Evolutionary conservation across 352 stramenopile genomes (phyloP).

Genomic region (Phytophthora quininea): DNA sequence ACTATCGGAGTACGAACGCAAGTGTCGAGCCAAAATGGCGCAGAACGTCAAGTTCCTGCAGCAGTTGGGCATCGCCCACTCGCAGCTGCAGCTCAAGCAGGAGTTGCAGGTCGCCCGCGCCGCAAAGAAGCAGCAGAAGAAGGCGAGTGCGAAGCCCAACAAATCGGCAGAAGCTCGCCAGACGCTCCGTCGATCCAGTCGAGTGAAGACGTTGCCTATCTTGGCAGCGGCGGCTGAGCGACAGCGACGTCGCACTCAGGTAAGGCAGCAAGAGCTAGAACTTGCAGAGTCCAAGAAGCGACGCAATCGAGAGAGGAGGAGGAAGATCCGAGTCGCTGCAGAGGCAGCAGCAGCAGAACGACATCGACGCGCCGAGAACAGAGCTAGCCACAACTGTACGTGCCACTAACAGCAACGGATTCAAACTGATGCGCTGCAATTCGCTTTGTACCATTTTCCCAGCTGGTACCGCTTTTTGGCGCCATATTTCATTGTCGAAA

Average conservation of each 20-base stretch:
- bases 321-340: conserved; percentile 4
- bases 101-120: background rate
- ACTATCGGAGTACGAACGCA: conserved; percentile 45
- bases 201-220: background rate
- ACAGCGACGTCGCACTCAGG: background rate
- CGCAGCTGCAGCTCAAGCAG: conserved; percentile 12
- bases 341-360: background rate
- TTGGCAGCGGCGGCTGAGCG: conserved; percentile 3
- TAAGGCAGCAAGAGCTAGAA: conserved; percentile 6
- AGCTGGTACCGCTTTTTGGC: background rate
- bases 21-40: conserved; percentile 32
- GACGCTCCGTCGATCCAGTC: conserved; percentile 9
- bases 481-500: background rate
- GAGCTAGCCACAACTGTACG: background rate
- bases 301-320: background rate
- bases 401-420: background rate
- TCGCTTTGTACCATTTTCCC: no score
- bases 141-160: conserved; percentile 10
- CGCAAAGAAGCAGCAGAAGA: conserved; percentile 3
- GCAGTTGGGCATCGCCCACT: conserved; percentile 24
- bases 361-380: background rate
- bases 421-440: no score
- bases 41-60: conserved; percentile 40
- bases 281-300: conserved; percentile 4
- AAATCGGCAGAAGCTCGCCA: background rate